These are phyloP conservation scores for Nothopassalora personata DNA, from an alignment of 2,329 filamentous ascomycete genomes.

Conservation along the genomic window DNA sequence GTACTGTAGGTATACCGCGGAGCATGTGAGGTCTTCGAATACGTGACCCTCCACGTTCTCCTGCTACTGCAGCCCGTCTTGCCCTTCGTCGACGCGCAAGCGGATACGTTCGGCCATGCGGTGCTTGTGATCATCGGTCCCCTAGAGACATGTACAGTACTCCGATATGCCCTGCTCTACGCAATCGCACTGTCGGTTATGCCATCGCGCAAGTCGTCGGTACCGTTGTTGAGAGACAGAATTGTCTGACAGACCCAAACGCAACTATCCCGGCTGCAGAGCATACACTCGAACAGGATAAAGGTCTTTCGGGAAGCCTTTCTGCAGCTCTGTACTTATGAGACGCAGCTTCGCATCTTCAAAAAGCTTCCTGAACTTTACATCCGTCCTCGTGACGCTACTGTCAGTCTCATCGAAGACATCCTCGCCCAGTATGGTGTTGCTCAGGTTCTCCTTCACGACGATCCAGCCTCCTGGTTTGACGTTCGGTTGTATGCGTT, in stretches of 20 bases:
- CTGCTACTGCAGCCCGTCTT: too few relatives aligned
- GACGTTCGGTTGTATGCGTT: constrained; percentile 52
- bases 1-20: too few relatives aligned
- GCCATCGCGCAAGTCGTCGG: neutral
- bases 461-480: constrained; percentile 53
- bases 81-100: too few relatives aligned
- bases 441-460: constrained; percentile 74
- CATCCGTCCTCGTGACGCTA: constrained; percentile 70
- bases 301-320: constrained; percentile 63
- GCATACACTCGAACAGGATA: constrained; percentile 76
- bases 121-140: too few relatives aligned
- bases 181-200: neutral
- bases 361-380: constrained; percentile 67
- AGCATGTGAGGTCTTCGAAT: too few relatives aligned
- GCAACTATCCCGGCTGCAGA: constrained; percentile 48
- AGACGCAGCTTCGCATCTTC: constrained; percentile 61
- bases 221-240: neutral
- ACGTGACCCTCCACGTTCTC: too few relatives aligned
- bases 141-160: too few relatives aligned
- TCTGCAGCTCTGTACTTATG: constrained; percentile 66
- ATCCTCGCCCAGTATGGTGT: constrained; percentile 51
- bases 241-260: neutral
- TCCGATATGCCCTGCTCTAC: too few relatives aligned
- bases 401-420: constrained; percentile 71
- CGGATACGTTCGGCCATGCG: too few relatives aligned